phyloP scores from a whole-genome alignment of 768 basidiomycete genomes.

The Boletus rubescentipes region DNA sequence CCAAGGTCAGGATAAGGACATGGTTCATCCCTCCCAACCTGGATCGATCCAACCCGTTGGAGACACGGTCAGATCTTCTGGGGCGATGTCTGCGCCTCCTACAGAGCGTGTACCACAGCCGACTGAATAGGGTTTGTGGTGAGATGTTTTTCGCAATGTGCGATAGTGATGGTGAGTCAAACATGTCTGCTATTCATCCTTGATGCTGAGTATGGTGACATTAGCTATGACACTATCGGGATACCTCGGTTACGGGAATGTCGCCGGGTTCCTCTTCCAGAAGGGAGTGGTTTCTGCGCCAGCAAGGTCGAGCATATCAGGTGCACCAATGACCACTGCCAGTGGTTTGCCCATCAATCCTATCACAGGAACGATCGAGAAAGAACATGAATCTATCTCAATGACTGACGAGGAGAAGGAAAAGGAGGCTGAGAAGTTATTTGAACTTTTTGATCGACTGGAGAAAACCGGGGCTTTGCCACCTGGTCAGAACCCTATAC shows the following conservation, averaged over 20 bases:
- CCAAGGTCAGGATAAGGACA: conserved; percentile 56
- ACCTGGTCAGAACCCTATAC: conserved; percentile 66
- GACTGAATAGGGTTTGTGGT: conserved; percentile 75
- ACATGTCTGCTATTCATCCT: not conserved
- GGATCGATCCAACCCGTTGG: conserved; percentile 77
- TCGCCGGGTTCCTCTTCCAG: conserved; percentile 91
- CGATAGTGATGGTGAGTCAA: conserved; percentile 62
- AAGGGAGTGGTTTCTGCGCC: conserved; percentile 79
- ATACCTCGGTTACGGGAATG: conserved; percentile 91
- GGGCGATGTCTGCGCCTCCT: conserved; percentile 82
- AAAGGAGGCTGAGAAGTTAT: conserved; percentile 86
- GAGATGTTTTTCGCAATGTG: conserved; percentile 87
- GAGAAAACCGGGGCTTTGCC: conserved; percentile 73
- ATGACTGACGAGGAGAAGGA: conserved; percentile 99
- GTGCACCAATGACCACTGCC: conserved; percentile 34
- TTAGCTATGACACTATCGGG: conserved; percentile 70
- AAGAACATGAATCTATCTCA: conserved; percentile 39
- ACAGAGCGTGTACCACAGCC: conserved; percentile 66
- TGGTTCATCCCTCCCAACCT: conserved; percentile 75
- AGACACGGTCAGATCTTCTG: conserved; percentile 68
- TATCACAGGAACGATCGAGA: conserved; percentile 74
- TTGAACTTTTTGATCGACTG: conserved; percentile 87
- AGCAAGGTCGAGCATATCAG: conserved; percentile 31
- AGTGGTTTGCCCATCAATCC: conserved; percentile 64
- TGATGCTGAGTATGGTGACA: not conserved